These are phyloP conservation scores for Acanthamoeba healyi DNA, from an alignment of 208 protist genomes.

Conservation along the genomic window DNA sequence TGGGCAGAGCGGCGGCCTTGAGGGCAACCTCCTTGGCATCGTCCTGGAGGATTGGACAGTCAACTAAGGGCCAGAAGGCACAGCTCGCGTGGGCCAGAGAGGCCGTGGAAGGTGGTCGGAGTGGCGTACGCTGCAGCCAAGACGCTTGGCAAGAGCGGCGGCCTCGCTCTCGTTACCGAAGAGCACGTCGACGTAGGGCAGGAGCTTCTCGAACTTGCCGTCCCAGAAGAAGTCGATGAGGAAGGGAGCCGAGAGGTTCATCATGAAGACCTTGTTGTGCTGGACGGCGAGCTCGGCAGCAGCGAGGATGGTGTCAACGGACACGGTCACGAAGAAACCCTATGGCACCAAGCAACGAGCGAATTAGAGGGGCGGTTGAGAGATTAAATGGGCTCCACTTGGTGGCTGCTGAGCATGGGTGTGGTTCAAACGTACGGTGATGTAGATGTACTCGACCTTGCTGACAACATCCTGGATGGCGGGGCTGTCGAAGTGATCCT, in stretches of 20 bases:
- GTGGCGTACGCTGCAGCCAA: slow-evolving; percentile 89
- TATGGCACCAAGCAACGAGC: too few relatives aligned
- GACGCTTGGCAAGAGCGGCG: slow-evolving; percentile 89
- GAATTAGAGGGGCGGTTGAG: too few relatives aligned
- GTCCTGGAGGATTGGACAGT: slow-evolving; percentile 43
- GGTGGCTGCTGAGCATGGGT: too few relatives aligned
- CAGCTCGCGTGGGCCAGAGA: not conserved
- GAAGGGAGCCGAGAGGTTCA: slow-evolving; percentile 98
- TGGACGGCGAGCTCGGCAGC: slow-evolving; percentile 93
- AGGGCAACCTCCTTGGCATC: slow-evolving; percentile 93
- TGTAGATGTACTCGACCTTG: slow-evolving; percentile 85
- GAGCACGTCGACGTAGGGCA: slow-evolving; percentile 96
- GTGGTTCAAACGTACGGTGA: slow-evolving; percentile 59
- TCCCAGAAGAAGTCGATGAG: slow-evolving; percentile 96
- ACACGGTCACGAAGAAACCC: slow-evolving; percentile 97
- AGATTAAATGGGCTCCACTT: too few relatives aligned
- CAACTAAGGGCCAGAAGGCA: too few relatives aligned
- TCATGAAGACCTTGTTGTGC: slow-evolving; percentile 93
- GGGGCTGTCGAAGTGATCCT: slow-evolving; percentile 91
- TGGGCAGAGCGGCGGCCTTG: slow-evolving; percentile 90
- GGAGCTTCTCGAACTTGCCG: slow-evolving; percentile 89
- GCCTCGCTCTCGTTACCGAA: slow-evolving; percentile 98
- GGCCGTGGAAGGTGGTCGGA: slow-evolving; percentile 50
- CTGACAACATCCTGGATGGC: slow-evolving; percentile 87
- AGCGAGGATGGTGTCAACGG: slow-evolving; percentile 92